Base-by-base conservation (phyloP, 2,329 filamentous ascomycete species). In the Arthrobotrys pseudoclavata region DNA sequence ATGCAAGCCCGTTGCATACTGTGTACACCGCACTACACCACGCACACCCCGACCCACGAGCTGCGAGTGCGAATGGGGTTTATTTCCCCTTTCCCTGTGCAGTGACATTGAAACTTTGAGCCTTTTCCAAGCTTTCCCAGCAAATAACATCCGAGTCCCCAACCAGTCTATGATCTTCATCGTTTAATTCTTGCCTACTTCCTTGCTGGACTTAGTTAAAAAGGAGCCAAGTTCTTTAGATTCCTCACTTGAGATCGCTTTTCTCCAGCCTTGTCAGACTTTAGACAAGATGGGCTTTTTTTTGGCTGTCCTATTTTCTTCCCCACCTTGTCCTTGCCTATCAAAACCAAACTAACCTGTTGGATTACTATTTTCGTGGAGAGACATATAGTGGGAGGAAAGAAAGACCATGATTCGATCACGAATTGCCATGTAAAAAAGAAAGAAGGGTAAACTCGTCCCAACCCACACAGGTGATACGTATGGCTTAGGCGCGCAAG, bases 391-490 rank as follows among this genome's bases (percentile, higher is more conserved):
- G 40, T 31, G 3, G 29, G 18, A n/a, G 20, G 9, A 42, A 60
- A 22, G 55, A 60, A 42, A 60, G 55, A 60, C 55, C 55, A 60
- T 72, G 69, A 72, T 72, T 72, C 69, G 69, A 60, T 72, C 24
- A 64, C 20, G 34, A 29, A 55, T 50, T 64, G 47, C 55, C 40
- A 55, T 60, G 42, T 31, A 53, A 29, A 37, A 66, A 9, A 53
- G n/a, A 3, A 31, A 31, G 6, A 37, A 57, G n/a, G 40, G 7
- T 20, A 62, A 34, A 7, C 48, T 40, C 53, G 52, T 42, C 20
- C 62, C 62, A 53, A 62, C 24, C 69, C 69, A 69, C 64, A 69
- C 71, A 69, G 64, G 71, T 76, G 71, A 76, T 76, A 76, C 71
- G 48, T 69, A 61, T 13, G 26, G 68, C 24, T 57, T 63, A 68